Base-by-base conservation (phyloP, 495 filamentous ascomycete species). In the Penicillium tannophilum region DNA sequence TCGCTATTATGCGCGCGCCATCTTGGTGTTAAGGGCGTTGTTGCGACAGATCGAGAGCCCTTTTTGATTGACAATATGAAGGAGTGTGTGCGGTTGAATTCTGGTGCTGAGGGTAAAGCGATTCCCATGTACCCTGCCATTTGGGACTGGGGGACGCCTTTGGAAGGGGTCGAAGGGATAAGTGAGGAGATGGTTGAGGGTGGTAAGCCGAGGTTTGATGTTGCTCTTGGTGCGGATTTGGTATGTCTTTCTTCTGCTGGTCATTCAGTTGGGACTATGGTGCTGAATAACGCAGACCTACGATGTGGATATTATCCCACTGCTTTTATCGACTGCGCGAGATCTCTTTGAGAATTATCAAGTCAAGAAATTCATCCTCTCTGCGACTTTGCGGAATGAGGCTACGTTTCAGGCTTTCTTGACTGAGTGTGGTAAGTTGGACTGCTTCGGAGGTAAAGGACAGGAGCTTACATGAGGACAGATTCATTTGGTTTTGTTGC, bases 41-140 rank as follows among this genome's bases (percentile, higher is more conserved):
- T 91, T 9, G 84, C 87, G 6, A 96, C 92, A 0, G 93, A 98
- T 66, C 92, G 92, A 0, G 91, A 92, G 47, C 83, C 80, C 20
- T 81, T 82, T 33, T 82, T 97, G 14, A 79, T 95, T 45, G 82
- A 86, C 63, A 80, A 83, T 58, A 79, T 95, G n/a, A 72, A 77
- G 26, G 80, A 83, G 9, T 93, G 88, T 68, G 70, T 88, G 42
- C 84, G 78, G 33, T 71, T 91, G 45, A 96, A 94, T 71, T 76
- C 73, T 19, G 73, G 88, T 8, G 78, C 84, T 23, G 9, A 16
- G 42, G 24, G 14, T 55, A 64, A 5, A 12, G 26, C 4, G 10
- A 56, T 63, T 54, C 58, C 63, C n/a, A 60, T 67, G 28, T 76
- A 86, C 41, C 68, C 71, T 10, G 68, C 66, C 35, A 61, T 76